Evolutionary conservation across 768 basidiomycete species (phyloP), one percentile per base, ranked within the genome.

Genomic region (Cystofilobasidium macerans): DNA sequence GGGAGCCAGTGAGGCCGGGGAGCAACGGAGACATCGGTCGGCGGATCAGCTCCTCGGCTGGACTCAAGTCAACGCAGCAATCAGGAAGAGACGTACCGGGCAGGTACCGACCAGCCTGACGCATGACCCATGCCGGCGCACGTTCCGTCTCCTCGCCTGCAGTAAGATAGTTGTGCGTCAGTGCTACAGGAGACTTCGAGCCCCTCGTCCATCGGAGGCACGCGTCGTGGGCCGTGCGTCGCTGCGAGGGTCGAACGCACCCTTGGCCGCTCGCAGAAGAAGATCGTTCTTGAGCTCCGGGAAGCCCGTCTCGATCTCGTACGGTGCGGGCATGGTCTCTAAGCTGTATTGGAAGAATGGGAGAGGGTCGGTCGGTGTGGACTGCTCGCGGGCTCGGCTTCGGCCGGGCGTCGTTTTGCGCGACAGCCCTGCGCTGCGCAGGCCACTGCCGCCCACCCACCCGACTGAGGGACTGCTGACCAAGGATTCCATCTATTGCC

Each of bases 111-210:
- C 93, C 93, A 28, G 93, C 93, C 75, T 97, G 93, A 40, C 93
- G 84, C 93, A 97, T 97, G 58, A 94, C 87, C 93, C 93, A 97
- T 64, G 92, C 90, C n/a, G 93, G 92, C 9, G 92, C 90, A 63
- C 88, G 84, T 73, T 91, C 89, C 0, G 89, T 92, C 75, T 81
- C 79, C 76, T 94, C 86, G 33, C 89, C 89, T 86, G 71, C 62
- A 32, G 16, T 8, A 16, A n/a, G 45, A 8, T 16, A 40, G 38
- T 40, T 40, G 16, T 16, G 38, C 9, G 38, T 40, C 14, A 18
- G 6, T 32, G 53, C 1, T 1, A 7, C 28, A 35, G 45, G 28
- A 33, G 12, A n/a, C n/a, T n/a, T n/a, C n/a, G n/a, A n/a, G n/a
- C n/a, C n/a, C n/a, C n/a, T n/a, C n/a, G n/a, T n/a, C n/a, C n/a